Conservation (phyloP, 805 yeast species). For the Debaryomyces prosopidis region DNA sequence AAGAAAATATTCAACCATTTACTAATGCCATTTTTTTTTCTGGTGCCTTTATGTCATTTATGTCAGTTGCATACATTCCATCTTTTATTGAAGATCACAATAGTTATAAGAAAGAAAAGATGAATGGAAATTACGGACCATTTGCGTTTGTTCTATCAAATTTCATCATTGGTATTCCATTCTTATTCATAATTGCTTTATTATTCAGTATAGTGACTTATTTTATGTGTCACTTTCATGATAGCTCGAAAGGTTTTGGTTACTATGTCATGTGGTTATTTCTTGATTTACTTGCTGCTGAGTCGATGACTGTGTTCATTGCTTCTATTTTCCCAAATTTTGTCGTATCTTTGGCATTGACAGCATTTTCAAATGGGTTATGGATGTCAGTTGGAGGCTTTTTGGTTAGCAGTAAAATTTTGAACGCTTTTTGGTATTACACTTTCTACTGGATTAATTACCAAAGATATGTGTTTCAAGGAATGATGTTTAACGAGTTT, state of each 20-base stretch:
- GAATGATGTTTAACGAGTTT: conserved; percentile 45
- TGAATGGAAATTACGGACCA: conserved; percentile 40
- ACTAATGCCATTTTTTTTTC: conserved; percentile 40
- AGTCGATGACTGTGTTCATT: conserved; percentile 37
- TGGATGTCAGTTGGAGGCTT: conserved; percentile 48
- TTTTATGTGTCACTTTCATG: conserved; percentile 32
- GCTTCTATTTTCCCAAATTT: conserved; percentile 34
- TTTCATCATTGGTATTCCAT: conserved; percentile 37
- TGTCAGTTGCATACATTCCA: conserved; percentile 44
- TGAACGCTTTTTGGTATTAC: conserved; percentile 40
- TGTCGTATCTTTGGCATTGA: conserved; percentile 38
- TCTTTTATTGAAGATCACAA: conserved; percentile 35
- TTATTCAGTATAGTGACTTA: conserved; percentile 34
- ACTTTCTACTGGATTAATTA: conserved; percentile 42
- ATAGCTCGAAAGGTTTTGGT: conserved; percentile 30
- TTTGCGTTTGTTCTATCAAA: conserved; percentile 34
- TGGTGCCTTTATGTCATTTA: conserved; percentile 47
- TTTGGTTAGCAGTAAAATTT: conserved; percentile 30
- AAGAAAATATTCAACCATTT: conserved; percentile 32
- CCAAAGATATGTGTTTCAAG: conserved; percentile 44
- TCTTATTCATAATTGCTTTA: conserved; percentile 29
- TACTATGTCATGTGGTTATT: conserved; percentile 38
- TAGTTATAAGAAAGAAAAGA: conserved; percentile 28
- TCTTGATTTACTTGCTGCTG: conserved; percentile 41
- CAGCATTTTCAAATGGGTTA: conserved; percentile 43